These are phyloP conservation scores for Flueggea neowawraea DNA, from an alignment of 441 rosid genomes.

Conservation along the genomic window DNA sequence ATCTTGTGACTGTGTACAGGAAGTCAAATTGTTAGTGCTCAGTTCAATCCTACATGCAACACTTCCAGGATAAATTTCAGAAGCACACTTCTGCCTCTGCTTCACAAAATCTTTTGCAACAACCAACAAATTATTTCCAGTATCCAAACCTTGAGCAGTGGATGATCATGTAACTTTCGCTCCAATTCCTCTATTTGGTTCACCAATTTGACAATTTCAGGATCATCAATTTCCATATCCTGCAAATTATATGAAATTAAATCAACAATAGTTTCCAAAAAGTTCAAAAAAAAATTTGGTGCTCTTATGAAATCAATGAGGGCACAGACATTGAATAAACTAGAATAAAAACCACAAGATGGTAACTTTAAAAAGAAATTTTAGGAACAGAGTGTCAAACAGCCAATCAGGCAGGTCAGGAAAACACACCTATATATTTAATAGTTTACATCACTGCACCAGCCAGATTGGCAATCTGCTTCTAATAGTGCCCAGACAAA, in stretches of 20 bases:
- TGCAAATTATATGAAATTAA: constrained; percentile 18
- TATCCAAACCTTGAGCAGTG: constrained; percentile 74
- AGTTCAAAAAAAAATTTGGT: too few relatives aligned
- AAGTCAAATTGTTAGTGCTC: constrained; percentile 1
- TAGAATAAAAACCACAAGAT: too few relatives aligned
- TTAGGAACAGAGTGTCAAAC: too few relatives aligned
- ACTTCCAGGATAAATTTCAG: background rate
- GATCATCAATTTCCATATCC: constrained; percentile 97
- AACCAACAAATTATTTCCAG: background rate
- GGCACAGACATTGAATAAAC: too few relatives aligned
- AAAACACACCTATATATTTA: too few relatives aligned
- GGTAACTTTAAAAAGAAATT: too few relatives aligned
- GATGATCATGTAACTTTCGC: constrained; percentile 79
- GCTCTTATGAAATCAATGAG: too few relatives aligned
- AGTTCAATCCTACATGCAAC: background rate
- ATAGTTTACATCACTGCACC: too few relatives aligned
- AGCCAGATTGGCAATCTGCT: too few relatives aligned
- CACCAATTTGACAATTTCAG: constrained; percentile 84
- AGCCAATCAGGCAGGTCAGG: too few relatives aligned
- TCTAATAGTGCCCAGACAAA: too few relatives aligned
- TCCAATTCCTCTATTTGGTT: constrained; percentile 80
- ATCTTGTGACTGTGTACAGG: constrained; percentile 74
- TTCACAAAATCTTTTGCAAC: background rate
- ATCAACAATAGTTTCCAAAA: background rate
- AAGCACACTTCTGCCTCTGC: background rate